Evolutionary conservation across 495 filamentous ascomycete species (phyloP).

Genomic region (Annulohypoxylon stygium): DNA sequence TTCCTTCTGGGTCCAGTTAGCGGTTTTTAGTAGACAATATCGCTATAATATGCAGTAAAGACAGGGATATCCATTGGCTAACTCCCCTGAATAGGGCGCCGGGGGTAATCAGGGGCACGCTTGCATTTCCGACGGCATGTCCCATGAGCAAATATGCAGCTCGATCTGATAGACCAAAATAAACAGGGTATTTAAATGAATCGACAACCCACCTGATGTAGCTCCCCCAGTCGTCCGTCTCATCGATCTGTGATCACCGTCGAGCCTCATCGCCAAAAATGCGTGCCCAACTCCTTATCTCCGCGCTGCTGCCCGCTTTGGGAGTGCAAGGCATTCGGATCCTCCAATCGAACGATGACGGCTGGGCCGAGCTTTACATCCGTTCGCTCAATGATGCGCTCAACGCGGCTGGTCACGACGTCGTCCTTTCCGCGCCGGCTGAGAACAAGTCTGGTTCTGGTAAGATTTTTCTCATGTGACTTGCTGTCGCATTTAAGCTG

Average conservation of each 20-base stretch:
- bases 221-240: not conserved
- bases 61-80: constrained; percentile 33
- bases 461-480: constrained; percentile 42
- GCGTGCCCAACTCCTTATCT: constrained; percentile 33
- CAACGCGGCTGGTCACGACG: constrained; percentile 65
- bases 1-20: constrained; percentile 7
- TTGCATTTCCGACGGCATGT: constrained; percentile 5
- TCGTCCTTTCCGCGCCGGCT: constrained; percentile 73
- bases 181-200: constrained; percentile 32
- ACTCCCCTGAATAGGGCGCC: constrained; percentile 1
- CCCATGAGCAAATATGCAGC: constrained; percentile 27
- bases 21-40: constrained; percentile 32
- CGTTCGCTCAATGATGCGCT: constrained; percentile 68
- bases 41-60: constrained; percentile 3
- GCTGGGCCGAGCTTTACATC: constrained; percentile 77
- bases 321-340: constrained; percentile 62
- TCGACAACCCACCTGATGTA: constrained; percentile 14
- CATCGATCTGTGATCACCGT: constrained; percentile 10
- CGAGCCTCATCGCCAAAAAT: constrained; percentile 30
- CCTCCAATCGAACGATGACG: constrained; percentile 77
- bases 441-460: constrained; percentile 74
- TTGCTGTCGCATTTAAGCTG: constrained; percentile 7
- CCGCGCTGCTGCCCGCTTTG: constrained; percentile 28
- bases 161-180: constrained; percentile 11
- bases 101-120: constrained; percentile 28